Evolutionary conservation across 2,329 filamentous ascomycete species (phyloP), one percentile per base, ranked within the genome.

Genomic region (Pyricularia sp.): DNA sequence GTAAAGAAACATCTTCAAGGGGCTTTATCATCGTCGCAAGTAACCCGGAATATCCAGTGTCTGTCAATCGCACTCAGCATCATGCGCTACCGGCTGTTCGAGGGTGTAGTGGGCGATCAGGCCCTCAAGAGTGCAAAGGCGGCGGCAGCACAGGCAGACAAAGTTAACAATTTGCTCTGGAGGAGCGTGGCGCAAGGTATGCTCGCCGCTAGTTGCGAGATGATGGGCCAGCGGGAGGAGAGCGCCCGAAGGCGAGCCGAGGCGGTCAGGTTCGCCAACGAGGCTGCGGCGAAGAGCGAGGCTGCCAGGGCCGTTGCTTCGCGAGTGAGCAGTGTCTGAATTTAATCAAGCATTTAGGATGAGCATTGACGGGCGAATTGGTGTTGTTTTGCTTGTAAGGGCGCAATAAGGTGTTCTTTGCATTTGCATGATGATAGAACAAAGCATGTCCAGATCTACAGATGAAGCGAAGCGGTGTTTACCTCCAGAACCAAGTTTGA

Each of bases 51-150:
- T 73, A 85, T 85, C 33, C 89, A 96, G 68, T 88, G 93, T 64
- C 82, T 92, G n/a, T 88, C 88, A 62, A 89, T 97, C 68, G 87
- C 89, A 6, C 84, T 97, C 66, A 92, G 87, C 69, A 87, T 94
- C 68, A 96, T 97, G 89, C 88, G 89, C 64, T 86, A 84, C 71
- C 84, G 87, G 63, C 89, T 96, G 71, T 97, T 93, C 74, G 87
- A 88, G 60, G 88, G 89, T 66, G 88, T 93, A 16, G 85, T 96
- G 4, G 91, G 91, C 62, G 88, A 89, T 66, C 89, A 93, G 73
- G 88, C 89, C 0, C 81, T 90, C 66, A 92, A 92, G 76, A 90
- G 88, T 71, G 88, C 88, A 4, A 82, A 83, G 68, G 89, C 89
- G 0, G 88, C 86, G 28, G 82, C 83, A 28, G 82, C 82, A 57